Evolutionary conservation across 768 basidiomycete genomes (phyloP).

Genomic region (Clavaria fumosa): DNA sequence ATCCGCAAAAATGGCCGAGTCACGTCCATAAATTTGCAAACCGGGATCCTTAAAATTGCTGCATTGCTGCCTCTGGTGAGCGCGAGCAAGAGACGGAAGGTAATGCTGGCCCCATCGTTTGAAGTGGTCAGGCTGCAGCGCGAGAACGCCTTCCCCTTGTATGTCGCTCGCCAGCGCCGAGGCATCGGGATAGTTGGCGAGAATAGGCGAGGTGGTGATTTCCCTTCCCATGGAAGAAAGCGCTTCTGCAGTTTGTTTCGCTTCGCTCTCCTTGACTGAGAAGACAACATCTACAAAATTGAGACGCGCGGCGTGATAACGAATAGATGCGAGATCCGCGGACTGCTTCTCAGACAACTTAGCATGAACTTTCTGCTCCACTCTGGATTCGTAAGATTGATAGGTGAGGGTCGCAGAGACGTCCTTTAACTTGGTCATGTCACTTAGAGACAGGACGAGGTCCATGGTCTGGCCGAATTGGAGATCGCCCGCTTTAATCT

Average conservation of each 20-base stretch:
- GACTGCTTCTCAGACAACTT: neutral
- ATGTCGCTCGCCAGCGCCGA: constrained; percentile 5
- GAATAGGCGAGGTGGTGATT: constrained; percentile 3
- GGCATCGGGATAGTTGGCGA: constrained; percentile 4
- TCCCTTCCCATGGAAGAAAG: neutral
- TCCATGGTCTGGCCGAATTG: constrained; percentile 7
- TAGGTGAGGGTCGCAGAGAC: constrained; percentile 6
- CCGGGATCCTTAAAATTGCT: constrained; percentile 9
- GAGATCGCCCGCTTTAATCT: constrained; percentile 5
- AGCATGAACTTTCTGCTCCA: constrained; percentile 5
- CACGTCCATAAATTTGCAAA: constrained; percentile 7
- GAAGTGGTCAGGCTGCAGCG: constrained; percentile 4
- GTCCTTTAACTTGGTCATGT: neutral
- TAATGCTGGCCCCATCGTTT: constrained; percentile 8
- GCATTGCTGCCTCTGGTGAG: constrained; percentile 8
- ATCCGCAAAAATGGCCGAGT: constrained; percentile 2
- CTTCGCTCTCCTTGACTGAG: neutral
- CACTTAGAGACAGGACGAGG: constrained; percentile 1
- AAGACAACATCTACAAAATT: constrained; percentile 5
- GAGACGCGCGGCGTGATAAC: constrained; percentile 6
- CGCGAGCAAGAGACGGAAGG: constrained; percentile 8
- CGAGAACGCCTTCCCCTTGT: constrained; percentile 4
- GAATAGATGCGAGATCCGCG: constrained; percentile 4
- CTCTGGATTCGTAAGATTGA: constrained; percentile 1
- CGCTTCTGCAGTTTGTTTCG: neutral